Conservation (phyloP, 1,284 basidiomycete species). For the Pseudozyma flocculosa region DNA sequence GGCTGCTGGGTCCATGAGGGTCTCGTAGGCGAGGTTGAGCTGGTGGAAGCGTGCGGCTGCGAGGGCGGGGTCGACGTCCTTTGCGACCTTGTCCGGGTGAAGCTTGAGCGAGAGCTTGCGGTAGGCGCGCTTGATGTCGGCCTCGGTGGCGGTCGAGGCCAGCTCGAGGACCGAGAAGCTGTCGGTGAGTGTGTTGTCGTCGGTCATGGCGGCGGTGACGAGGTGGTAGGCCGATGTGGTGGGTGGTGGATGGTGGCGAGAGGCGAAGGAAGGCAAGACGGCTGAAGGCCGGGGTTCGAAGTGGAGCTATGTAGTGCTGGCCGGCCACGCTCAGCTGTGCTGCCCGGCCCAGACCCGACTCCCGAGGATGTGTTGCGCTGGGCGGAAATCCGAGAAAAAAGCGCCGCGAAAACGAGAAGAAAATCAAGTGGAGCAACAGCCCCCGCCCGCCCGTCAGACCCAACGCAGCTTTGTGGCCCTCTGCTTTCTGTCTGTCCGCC, state of each 20-base stretch:
- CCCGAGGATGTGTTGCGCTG: too few relatives aligned
- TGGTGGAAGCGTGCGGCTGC: constrained; percentile 80
- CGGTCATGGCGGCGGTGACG: constrained; percentile 1
- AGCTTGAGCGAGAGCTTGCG: constrained; percentile 47
- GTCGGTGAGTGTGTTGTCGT: constrained; percentile 8
- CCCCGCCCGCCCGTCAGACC: too few relatives aligned
- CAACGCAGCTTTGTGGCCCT: too few relatives aligned
- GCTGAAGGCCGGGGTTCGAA: too few relatives aligned
- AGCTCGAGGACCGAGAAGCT: constrained; percentile 65
- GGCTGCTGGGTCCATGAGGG: constrained; percentile 78
- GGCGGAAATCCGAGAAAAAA: too few relatives aligned
- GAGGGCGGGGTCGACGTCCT: constrained; percentile 44
- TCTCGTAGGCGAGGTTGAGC: constrained; percentile 79
- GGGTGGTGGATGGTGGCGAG: not conserved
- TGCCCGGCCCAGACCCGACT: too few relatives aligned
- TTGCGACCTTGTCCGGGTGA: constrained; percentile 51
- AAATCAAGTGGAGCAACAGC: too few relatives aligned
- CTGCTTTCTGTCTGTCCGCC: too few relatives aligned
- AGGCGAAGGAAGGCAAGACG: not conserved
- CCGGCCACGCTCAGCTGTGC: too few relatives aligned
- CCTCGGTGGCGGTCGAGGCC: constrained; percentile 70
- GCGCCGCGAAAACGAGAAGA: too few relatives aligned
- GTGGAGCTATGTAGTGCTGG: too few relatives aligned
- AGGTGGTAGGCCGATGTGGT: constrained; percentile 3
- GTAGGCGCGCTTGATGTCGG: constrained; percentile 78